Evolutionary conservation across 352 stramenopile species (phyloP), one percentile per base, ranked within the genome.

Genomic region (Pythium brassicae): DNA sequence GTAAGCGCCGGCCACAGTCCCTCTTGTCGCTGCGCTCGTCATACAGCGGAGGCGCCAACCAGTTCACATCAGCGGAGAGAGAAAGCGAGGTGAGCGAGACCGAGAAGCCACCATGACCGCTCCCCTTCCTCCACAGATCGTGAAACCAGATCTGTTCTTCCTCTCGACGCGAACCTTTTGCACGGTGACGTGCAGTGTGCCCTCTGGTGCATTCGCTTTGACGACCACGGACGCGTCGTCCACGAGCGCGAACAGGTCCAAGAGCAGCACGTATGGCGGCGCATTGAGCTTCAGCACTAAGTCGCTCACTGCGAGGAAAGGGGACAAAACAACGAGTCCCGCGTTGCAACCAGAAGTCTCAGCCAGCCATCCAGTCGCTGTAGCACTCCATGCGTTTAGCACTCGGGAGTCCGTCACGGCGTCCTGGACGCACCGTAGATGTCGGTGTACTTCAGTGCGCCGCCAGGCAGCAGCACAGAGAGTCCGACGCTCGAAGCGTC

Each of bases 201-300:
- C 75, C 12, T 68, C 70, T 25, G 61, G 39, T 0, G 69, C 59
- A 20, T 78, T 62, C 22, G 61, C 71, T 53, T 86, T 87, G 17
- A 86, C 73, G 15, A 74, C 61, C 0, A 60, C 65, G 14, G 79
- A 74, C 12, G 66, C 32, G 14, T 83, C 77, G 46, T 91, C 78
- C 58, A 93, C 75, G 6, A 22, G 32, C 11, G 75, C 77, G 27
- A 72, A 72, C 3, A 94, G 62, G 42, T 94, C 83, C 40, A 94
- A 56, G 12, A 92, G 59, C 23, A 92, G 58, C 43, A 94, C 78
- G 56, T 94, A 94, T 19, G 77, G 81, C 22, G 77, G 48, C 9
- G 74, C 72, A 56, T 94, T 94, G 42, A 94, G 61, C 55, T 94
- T 94, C n/a, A 94, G 26, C 19, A 92, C 67, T 26, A 91, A 47